Percentiles rank a stretch among this genome's conserved stretches.
These are phyloP conservation scores for Calonectria multiphialidica DNA, from an alignment of 2,329 filamentous ascomycete species.

Conservation along the genomic window DNA sequence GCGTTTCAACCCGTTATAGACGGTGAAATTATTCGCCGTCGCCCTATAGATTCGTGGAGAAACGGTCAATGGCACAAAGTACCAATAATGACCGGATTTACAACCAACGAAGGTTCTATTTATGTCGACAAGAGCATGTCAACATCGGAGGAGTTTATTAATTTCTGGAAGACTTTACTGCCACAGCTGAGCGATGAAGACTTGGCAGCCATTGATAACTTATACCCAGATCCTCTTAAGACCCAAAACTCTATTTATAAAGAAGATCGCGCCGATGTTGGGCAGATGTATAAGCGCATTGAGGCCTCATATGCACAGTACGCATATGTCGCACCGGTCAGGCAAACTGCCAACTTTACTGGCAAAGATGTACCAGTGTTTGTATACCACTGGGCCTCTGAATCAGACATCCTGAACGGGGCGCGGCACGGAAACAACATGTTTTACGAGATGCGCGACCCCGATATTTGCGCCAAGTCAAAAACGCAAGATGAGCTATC, in stretches of 20 bases:
- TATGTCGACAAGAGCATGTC: conserved; percentile 69
- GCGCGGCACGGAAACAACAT: conserved; percentile 63
- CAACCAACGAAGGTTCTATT: conserved; percentile 75
- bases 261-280: conserved; percentile 55
- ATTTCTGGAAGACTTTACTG: conserved; percentile 72
- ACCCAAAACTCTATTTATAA: conserved; percentile 50
- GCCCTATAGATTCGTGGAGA: conserved; percentile 69
- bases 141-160: conserved; percentile 63
- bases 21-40: conserved; percentile 65
- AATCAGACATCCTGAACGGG: conserved; percentile 55
- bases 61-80: conserved; percentile 44
- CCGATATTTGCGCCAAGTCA: conserved; percentile 49
- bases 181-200: conserved; percentile 66
- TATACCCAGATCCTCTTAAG: conserved; percentile 71
- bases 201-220: conserved; percentile 61
- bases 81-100: conserved; percentile 75
- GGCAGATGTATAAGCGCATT: conserved; percentile 65
- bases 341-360: conserved; percentile 57
- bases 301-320: conserved; percentile 68
- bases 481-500: conserved; percentile 55
- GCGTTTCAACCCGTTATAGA: conserved; percentile 78
- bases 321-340: conserved; percentile 64
- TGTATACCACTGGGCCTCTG: conserved; percentile 57
- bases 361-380: conserved; percentile 31
- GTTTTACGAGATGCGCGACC: conserved; percentile 59